phyloP scores from a whole-genome alignment of 352 stramenopile genomes.

The Phytophthora citrophthora region DNA sequence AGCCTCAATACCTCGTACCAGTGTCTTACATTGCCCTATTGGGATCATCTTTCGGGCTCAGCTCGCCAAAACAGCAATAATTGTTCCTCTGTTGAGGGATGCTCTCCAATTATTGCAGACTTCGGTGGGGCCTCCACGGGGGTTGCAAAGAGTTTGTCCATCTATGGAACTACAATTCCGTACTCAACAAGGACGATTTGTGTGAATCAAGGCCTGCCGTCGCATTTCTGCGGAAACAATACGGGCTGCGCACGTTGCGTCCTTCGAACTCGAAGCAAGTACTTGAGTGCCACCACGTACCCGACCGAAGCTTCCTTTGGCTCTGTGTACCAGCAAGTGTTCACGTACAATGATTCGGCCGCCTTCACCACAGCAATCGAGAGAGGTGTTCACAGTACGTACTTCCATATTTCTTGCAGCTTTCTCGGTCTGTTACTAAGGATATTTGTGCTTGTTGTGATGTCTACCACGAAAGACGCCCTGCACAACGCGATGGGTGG shows the following conservation, averaged over 20 bases:
- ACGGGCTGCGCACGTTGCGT: constrained; percentile 46
- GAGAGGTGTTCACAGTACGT: constrained; percentile 51
- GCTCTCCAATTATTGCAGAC: constrained; percentile 41
- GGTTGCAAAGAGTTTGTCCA: constrained; percentile 10
- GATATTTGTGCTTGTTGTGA: neutral
- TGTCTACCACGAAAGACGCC: constrained; percentile 27
- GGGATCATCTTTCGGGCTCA: constrained; percentile 51
- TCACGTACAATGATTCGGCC: constrained; percentile 29
- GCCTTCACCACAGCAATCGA: constrained; percentile 45
- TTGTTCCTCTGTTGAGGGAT: constrained; percentile 45
- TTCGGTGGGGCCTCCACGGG: constrained; percentile 36
- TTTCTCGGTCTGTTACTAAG: neutral
- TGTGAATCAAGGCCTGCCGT: constrained; percentile 33
- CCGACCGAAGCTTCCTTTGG: constrained; percentile 43
- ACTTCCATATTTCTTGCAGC: neutral
- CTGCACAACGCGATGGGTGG: constrained; percentile 47
- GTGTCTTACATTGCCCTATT: constrained; percentile 71
- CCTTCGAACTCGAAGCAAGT: constrained; percentile 19
- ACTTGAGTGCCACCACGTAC: constrained; percentile 23
- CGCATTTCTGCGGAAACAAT: constrained; percentile 51
- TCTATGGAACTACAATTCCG: constrained; percentile 36
- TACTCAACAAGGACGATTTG: constrained; percentile 35
- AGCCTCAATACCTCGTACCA: constrained; percentile 41
- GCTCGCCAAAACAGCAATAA: constrained; percentile 11
- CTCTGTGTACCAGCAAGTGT: constrained; percentile 55